These are phyloP conservation scores for Wickerhamomyces silvicola DNA, from an alignment of 805 yeast genomes.

Conservation along the genomic window DNA sequence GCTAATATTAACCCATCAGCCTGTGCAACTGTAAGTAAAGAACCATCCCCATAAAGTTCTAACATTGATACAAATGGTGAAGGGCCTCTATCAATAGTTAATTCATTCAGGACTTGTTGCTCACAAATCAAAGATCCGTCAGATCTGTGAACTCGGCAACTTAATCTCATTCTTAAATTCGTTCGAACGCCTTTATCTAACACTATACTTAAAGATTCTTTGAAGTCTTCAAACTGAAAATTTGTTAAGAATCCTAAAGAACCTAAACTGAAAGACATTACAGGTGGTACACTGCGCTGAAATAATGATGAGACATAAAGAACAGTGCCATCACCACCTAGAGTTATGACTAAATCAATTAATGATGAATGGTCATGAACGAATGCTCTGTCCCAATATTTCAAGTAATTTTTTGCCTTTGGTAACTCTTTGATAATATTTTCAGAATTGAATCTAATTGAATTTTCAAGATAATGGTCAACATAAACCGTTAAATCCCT, in stretches of 20 bases:
- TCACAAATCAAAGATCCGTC: conserved; percentile 37
- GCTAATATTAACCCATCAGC: conserved; percentile 92
- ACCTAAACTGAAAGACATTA: conserved; percentile 82
- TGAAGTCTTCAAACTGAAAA: conserved; percentile 70
- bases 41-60: conserved; percentile 84
- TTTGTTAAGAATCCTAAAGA: conserved; percentile 90
- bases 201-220: conserved; percentile 48
- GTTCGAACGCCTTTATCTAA: conserved; percentile 68
- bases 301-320: conserved; percentile 82
- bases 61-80: conserved; percentile 87
- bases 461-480: conserved; percentile 57
- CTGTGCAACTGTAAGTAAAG: conserved; percentile 80
- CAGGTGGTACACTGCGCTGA: conserved; percentile 85
- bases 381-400: conserved; percentile 65
- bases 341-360: conserved; percentile 74
- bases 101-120: conserved; percentile 79
- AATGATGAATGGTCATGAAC: conserved; percentile 36
- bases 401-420: conserved; percentile 37
- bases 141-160: conserved; percentile 62
- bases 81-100: conserved; percentile 91
- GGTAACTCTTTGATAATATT: conserved; percentile 45
- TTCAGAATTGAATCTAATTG: conserved; percentile 55
- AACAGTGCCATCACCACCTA: conserved; percentile 98
- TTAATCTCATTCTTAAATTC: conserved; percentile 79
- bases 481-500: conserved; percentile 54